Evolutionary conservation across 306 rosid genomes (phyloP).

Genomic region (Phaseolus lunatus): DNA sequence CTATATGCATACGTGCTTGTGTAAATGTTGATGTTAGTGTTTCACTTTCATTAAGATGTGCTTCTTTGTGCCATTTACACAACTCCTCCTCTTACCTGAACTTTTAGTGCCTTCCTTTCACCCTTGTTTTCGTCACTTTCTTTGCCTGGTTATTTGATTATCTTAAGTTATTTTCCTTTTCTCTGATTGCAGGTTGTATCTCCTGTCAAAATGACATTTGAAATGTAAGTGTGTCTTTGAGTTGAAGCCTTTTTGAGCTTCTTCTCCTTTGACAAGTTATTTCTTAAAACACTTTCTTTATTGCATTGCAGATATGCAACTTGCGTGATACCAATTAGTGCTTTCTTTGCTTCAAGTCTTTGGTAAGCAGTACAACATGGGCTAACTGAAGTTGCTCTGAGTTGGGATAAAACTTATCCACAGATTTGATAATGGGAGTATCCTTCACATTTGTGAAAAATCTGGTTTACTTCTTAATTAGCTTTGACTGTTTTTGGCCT

Average conservation of each 20-base stretch:
- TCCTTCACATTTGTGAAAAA: neutral
- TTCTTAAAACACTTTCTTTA: constrained; percentile 25
- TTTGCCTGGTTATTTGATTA: constrained; percentile 12
- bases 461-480: neutral
- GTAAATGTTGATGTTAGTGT: neutral
- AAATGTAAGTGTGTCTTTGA: constrained; percentile 69
- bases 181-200: constrained; percentile 77
- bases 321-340: constrained; percentile 93
- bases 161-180: constrained; percentile 21
- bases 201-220: constrained; percentile 93
- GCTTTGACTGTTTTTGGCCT: neutral
- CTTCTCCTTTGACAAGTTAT: constrained; percentile 21
- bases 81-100: neutral
- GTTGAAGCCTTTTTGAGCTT: constrained; percentile 9
- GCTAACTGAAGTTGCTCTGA: constrained; percentile 1
- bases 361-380: constrained; percentile 65
- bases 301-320: constrained; percentile 80
- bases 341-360: constrained; percentile 95
- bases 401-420: neutral
- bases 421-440: constrained; percentile 2
- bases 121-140: neutral
- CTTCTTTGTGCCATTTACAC: neutral
- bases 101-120: constrained; percentile 9
- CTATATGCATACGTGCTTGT: neutral
- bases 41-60: constrained; percentile 4